phyloP scores from a whole-genome alignment of 129 eudicot genomes.

The Tagetes erecta region DNA sequence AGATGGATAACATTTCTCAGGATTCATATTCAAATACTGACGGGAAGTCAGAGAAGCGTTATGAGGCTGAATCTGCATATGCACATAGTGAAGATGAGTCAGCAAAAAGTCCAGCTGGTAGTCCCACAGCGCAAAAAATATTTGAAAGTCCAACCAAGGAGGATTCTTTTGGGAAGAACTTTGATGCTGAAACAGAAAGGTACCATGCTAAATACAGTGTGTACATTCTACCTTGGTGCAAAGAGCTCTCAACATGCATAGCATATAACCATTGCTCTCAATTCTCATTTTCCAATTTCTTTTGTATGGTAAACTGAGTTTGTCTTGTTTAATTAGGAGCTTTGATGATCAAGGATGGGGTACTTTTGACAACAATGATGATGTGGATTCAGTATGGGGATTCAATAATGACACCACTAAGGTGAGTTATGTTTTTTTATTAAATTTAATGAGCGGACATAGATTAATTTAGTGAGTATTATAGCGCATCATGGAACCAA shows the following conservation, averaged over 20 bases:
- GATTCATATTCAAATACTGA: constrained; percentile 59
- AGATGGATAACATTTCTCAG: constrained; percentile 44
- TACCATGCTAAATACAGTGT: constrained; percentile 14
- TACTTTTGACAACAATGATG: constrained; percentile 82
- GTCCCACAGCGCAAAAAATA: constrained; percentile 60
- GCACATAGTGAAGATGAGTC: constrained; percentile 77
- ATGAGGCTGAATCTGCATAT: constrained; percentile 65
- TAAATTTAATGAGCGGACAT: not conserved
- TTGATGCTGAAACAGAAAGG: constrained; percentile 82
- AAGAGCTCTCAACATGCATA: no score
- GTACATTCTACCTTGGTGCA: not conserved
- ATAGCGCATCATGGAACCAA: not conserved
- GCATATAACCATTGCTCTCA: not conserved
- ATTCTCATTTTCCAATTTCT: not conserved
- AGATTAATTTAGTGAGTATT: not conserved
- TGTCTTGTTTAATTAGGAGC: constrained; percentile 42
- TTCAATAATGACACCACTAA: constrained; percentile 54
- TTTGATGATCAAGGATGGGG: constrained; percentile 94
- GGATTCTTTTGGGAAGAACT: constrained; percentile 63
- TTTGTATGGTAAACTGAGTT: constrained; percentile 13
- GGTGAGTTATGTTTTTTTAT: constrained; percentile 42
- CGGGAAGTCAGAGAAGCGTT: constrained; percentile 57
- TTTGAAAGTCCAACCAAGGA: constrained; percentile 70
- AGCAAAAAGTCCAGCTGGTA: constrained; percentile 70
- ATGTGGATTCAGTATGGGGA: constrained; percentile 96